phyloP scores from a whole-genome alignment of 2,329 filamentous ascomycete genomes.

The Cladosporium velox region DNA sequence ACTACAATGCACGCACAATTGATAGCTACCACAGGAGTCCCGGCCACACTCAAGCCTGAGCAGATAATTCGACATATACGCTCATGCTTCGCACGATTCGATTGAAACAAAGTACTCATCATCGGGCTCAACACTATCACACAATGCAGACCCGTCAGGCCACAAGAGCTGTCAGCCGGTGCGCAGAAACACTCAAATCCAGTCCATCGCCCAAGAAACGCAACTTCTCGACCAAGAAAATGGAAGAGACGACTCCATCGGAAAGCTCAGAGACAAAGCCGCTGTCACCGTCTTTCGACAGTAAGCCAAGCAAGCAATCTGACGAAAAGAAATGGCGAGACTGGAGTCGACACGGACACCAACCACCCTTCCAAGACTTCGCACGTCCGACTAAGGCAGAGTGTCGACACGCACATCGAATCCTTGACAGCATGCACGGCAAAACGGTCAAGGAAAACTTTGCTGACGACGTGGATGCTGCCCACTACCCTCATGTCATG shows the following conservation, averaged over 20 bases:
- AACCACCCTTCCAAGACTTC: neutral
- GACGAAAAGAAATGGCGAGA: neutral
- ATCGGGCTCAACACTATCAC: neutral
- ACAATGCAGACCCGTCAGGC: neutral
- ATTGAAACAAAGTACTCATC: neutral
- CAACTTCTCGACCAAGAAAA: neutral
- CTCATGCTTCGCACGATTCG: neutral
- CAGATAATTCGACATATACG: too few species aligned
- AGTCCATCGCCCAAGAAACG: neutral
- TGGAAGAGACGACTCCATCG: neutral
- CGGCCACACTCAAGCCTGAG: neutral
- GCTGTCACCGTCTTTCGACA: neutral
- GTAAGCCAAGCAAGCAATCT: neutral
- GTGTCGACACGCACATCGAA: neutral
- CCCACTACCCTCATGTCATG: slow-evolving; percentile 14
- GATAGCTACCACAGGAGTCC: neutral
- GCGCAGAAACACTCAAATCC: neutral
- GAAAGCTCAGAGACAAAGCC: neutral
- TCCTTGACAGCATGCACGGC: neutral
- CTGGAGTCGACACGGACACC: neutral
- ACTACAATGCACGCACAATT: neutral
- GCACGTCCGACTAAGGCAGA: neutral
- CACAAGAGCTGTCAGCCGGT: neutral
- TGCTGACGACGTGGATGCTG: neutral
- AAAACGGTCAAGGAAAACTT: neutral